These are phyloP conservation scores for Trichoderma aggressivum DNA, from an alignment of 2,329 filamentous ascomycete species.

Conservation along the genomic window DNA sequence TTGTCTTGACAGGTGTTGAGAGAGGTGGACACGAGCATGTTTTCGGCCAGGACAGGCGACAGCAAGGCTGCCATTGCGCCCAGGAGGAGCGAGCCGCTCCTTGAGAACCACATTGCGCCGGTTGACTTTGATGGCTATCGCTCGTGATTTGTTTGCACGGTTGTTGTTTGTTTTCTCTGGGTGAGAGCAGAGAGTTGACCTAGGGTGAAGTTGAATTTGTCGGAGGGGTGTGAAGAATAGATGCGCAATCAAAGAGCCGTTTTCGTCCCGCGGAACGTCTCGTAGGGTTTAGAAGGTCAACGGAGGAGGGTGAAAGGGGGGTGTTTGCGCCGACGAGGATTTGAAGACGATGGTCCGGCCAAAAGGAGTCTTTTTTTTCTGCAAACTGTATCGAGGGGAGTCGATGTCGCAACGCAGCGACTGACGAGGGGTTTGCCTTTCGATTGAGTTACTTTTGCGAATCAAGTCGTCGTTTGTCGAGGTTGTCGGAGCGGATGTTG, in stretches of 20 bases:
- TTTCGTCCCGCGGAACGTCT: conserved; percentile 18
- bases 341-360: conserved; percentile 11
- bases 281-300: conserved; percentile 1
- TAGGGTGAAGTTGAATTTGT: neutral
- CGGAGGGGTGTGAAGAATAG: neutral
- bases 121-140: neutral
- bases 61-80: conserved; percentile 43
- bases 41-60: conserved; percentile 45
- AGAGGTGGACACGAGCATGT: conserved; percentile 75
- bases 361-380: neutral
- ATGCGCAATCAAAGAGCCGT: conserved; percentile 11
- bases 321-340: neutral
- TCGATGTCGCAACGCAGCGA: neutral
- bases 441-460: neutral
- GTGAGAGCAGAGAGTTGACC: neutral
- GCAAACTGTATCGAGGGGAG: neutral
- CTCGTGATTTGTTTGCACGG: neutral
- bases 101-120: conserved; percentile 12
- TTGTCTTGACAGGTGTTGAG: conserved; percentile 81
- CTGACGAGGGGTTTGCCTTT: neutral
- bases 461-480: neutral
- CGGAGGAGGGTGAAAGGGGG: neutral
- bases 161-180: neutral
- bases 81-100: conserved; percentile 27
- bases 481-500: neutral